phyloP scores from a whole-genome alignment of 1,139 yeast genomes.

The Oligophagozyma castellii region DNA sequence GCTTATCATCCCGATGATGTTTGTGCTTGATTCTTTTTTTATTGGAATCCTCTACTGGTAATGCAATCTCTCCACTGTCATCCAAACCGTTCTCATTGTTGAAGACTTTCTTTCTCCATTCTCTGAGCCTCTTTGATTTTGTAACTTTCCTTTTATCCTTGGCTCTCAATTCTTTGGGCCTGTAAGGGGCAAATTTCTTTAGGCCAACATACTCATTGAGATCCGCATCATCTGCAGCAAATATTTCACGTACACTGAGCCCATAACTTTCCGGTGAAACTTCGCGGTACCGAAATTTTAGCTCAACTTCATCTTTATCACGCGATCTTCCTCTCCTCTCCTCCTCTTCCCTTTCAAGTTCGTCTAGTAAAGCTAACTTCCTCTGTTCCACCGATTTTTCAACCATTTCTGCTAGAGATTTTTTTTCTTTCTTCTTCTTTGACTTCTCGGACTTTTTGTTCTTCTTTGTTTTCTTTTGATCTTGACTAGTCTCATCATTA shows the following conservation, averaged over 20 bases:
- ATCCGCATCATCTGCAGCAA: constrained; percentile 78
- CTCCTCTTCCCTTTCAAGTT: constrained; percentile 52
- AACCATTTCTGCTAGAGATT: constrained; percentile 50
- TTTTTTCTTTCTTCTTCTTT: constrained; percentile 48
- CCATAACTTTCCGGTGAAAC: constrained; percentile 95
- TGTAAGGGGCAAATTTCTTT: constrained; percentile 87
- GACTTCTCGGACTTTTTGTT: constrained; percentile 43
- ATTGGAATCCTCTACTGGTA: constrained; percentile 1
- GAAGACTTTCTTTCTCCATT: constrained; percentile 84
- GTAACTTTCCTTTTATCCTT: constrained; percentile 78
- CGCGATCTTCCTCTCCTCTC: constrained; percentile 31
- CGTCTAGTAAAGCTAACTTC: constrained; percentile 35
- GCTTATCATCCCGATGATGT: constrained; percentile 1
- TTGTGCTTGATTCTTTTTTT: not conserved
- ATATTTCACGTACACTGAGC: constrained; percentile 69
- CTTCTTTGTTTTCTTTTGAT: constrained; percentile 30
- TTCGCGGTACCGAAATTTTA: constrained; percentile 73
- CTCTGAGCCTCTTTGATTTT: constrained; percentile 68
- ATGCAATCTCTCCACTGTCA: constrained; percentile 1
- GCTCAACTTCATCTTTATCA: constrained; percentile 29
- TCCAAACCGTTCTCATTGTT: constrained; percentile 47
- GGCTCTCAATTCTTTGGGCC: constrained; percentile 56
- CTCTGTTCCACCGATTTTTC: constrained; percentile 55
- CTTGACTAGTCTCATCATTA: constrained; percentile 16
- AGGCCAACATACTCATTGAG: constrained; percentile 75